Conservation (phyloP, 306 rosid genomes). For the Rosa persica region DNA sequence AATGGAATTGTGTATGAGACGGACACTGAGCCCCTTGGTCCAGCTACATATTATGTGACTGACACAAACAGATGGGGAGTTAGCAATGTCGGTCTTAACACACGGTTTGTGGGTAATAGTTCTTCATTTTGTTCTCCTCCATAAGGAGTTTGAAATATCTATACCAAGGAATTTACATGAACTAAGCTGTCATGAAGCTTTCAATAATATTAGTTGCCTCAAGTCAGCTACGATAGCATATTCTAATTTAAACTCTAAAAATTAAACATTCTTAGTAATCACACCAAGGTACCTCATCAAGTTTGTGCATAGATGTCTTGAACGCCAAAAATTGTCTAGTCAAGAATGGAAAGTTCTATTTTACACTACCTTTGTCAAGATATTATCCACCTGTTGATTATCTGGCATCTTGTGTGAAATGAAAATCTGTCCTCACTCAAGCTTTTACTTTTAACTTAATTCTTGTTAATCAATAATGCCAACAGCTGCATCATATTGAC, state of each 20-base stretch:
- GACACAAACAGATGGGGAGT: slow-evolving; percentile 60
- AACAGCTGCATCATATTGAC: slow-evolving; percentile 24
- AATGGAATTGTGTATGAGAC: slow-evolving; percentile 40
- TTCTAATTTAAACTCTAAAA: not conserved
- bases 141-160: not conserved
- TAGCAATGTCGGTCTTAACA: slow-evolving; percentile 61
- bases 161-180: not conserved
- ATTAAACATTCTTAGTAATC: not conserved
- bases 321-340: not conserved
- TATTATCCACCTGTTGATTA: not conserved
- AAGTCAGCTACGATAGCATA: not conserved
- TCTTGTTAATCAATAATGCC: not conserved
- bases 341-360: not conserved
- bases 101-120: not conserved
- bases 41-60: slow-evolving; percentile 66
- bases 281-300: not conserved
- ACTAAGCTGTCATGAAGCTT: not conserved
- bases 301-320: not conserved
- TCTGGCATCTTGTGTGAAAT: not conserved
- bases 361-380: not conserved
- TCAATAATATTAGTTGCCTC: not conserved
- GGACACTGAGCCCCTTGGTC: slow-evolving; percentile 60
- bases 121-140: not conserved
- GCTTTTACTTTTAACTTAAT: not conserved
- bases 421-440: not conserved